Conservation (phyloP, 2,329 filamentous ascomycete genomes). For the Aspergillus sp. region DNA sequence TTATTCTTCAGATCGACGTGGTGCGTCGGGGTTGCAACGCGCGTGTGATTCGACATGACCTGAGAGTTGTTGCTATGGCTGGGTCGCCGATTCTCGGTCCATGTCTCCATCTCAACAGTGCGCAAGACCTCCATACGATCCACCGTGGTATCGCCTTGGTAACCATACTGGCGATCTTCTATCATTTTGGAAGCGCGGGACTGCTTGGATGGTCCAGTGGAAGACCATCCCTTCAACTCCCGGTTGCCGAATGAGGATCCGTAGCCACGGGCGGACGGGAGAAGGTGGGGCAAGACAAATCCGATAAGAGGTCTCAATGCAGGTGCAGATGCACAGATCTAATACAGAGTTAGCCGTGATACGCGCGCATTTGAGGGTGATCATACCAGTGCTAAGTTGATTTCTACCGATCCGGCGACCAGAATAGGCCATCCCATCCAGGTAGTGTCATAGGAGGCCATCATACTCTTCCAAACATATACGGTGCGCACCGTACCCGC, state of each 20-base stretch:
- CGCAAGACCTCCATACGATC: constrained; percentile 36
- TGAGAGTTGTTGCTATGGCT: constrained; percentile 21
- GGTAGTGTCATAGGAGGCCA: constrained; percentile 35
- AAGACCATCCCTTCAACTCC: constrained; percentile 26
- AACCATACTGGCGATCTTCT: constrained; percentile 17
- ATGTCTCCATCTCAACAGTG: constrained; percentile 40
- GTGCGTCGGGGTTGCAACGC: constrained; percentile 16
- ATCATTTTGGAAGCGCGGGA: constrained; percentile 13
- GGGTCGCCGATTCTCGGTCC: constrained; percentile 28
- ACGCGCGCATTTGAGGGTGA: neutral
- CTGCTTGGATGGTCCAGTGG: constrained; percentile 25
- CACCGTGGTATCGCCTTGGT: constrained; percentile 18
- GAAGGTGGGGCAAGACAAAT: constrained; percentile 35
- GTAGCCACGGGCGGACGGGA: constrained; percentile 30
- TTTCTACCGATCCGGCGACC: constrained; percentile 36
- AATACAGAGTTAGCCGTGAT: constrained; percentile 4
- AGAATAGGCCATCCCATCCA: constrained; percentile 40
- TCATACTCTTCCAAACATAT: constrained; percentile 38
- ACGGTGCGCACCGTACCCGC: constrained; percentile 38
- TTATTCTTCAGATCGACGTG: constrained; percentile 24
- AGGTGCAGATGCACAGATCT: constrained; percentile 43
- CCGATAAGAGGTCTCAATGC: constrained; percentile 39
- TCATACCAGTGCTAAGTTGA: constrained; percentile 40
- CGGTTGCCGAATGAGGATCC: constrained; percentile 21
- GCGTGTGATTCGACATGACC: constrained; percentile 21